These are phyloP conservation scores for Pseudozyma tsukubaensis DNA, from an alignment of 1,284 basidiomycete species.

Conservation along the genomic window DNA sequence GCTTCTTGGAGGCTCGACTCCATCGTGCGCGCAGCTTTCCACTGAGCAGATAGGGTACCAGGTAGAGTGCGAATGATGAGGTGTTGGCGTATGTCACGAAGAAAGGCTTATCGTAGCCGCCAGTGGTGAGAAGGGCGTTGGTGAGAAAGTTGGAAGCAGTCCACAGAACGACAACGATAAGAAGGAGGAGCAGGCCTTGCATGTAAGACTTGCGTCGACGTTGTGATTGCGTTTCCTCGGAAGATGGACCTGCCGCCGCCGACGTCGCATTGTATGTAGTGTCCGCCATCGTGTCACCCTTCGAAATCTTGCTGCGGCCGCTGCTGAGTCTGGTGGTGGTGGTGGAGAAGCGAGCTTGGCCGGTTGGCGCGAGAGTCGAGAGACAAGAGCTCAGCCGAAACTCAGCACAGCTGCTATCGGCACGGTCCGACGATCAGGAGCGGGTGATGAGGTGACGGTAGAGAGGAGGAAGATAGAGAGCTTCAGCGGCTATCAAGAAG, in stretches of 20 bases:
- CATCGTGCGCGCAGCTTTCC: slow-evolving; percentile 24
- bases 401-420: background rate
- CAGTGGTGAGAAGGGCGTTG: slow-evolving; percentile 63
- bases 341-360: background rate
- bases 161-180: slow-evolving; percentile 86
- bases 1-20: slow-evolving; percentile 14
- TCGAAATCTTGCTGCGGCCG: too few species aligned
- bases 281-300: slow-evolving; percentile 22
- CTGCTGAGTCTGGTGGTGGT: slow-evolving; percentile 3
- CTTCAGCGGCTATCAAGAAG: slow-evolving; percentile 13
- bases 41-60: slow-evolving; percentile 76
- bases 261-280: background rate
- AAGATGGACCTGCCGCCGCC: background rate
- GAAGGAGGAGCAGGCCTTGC: slow-evolving; percentile 78
- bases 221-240: slow-evolving; percentile 17
- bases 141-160: slow-evolving; percentile 70
- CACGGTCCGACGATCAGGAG: slow-evolving; percentile 9
- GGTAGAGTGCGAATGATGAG: slow-evolving; percentile 87
- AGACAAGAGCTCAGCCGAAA: background rate
- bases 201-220: slow-evolving; percentile 71
- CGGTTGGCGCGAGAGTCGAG: too few species aligned
- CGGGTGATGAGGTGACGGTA: background rate
- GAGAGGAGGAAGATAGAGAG: background rate
- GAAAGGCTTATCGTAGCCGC: slow-evolving; percentile 68
- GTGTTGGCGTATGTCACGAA: slow-evolving; percentile 85